A percentile compares a stretch with the other conserved stretches of the same genome.
phyloP scores from a whole-genome alignment of 306 rosid species.

The Notholithocarpus densiflorus region DNA sequence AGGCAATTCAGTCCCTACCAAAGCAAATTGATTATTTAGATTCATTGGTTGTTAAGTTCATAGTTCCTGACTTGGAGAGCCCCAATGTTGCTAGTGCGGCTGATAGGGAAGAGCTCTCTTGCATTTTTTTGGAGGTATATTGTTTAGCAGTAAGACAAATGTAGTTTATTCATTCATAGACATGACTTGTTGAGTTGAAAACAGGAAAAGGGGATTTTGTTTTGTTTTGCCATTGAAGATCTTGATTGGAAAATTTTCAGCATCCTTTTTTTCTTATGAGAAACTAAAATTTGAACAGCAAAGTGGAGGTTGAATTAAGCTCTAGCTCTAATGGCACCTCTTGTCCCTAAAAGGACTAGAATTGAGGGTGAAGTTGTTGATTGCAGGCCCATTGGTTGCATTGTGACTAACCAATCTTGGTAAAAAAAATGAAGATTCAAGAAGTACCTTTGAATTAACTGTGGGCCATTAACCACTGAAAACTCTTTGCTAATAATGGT shows the following conservation, averaged over 20 bases:
- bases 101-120: slow-evolving; percentile 86
- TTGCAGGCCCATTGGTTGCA: not conserved
- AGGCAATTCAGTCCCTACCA: slow-evolving; percentile 70
- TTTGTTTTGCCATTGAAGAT: not conserved
- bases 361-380: not conserved
- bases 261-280: not conserved
- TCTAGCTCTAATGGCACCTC: not conserved
- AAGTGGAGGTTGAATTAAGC: not conserved
- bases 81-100: slow-evolving; percentile 47
- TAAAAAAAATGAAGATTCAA: too few relatives aligned
- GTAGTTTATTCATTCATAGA: not conserved
- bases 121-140: slow-evolving; percentile 84
- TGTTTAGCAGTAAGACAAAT: not conserved
- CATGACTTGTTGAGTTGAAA: not conserved
- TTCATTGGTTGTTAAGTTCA: slow-evolving; percentile 67
- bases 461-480: too few relatives aligned
- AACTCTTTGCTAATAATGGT: too few relatives aligned
- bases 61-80: slow-evolving; percentile 67
- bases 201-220: not conserved
- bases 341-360: not conserved
- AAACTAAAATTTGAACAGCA: not conserved
- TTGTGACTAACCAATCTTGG: too few relatives aligned
- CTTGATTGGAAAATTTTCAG: not conserved
- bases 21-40: slow-evolving; percentile 73
- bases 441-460: too few relatives aligned